Evolutionary conservation across 2,329 filamentous ascomycete genomes (phyloP), one percentile per base, ranked within the genome.

Genomic region (Cercospora zeina): DNA sequence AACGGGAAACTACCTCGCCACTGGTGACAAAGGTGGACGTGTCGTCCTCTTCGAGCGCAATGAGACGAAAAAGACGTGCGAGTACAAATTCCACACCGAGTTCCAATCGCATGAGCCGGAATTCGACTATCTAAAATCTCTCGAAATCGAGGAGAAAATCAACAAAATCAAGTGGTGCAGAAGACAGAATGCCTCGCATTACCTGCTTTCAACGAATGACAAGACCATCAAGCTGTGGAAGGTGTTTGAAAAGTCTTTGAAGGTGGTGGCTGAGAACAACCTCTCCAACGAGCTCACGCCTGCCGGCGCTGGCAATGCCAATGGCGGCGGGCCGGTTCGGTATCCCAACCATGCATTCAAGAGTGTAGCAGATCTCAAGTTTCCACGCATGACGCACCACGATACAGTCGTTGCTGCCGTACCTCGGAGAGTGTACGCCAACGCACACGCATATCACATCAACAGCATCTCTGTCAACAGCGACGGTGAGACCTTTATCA

Each of bases 401-500:
- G 95, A 99, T 77, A 99, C 95, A 21, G 95, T 99, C 61, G 93
- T 99, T 66, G 95, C 95, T 42, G 95, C 95, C 37, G 93, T 97
- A 37, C 95, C 95, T 54, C 89, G 95, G 71, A 89, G 93, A 79
- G 97, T 93, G 39, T 99, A 97, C 77, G 93, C 95, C 70, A 99
- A 99, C 75, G 95, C 95, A 56, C 95, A 99, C 77, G 95, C 95
- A 69, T 99, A 99, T 77, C 95, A 99, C 79, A 97, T 99, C 85
- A 99, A 99, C 82, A 97, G 95, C 82, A 99, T 99, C 77, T 97
- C 95, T n/a, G 95, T 97, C 72, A 99, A 99, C 82, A 97, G 93
- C 75, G 95, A 99, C 76, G 95, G 93, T 61, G 95, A 99, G 82
- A 99, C 95, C 0, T 99, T 97, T 78, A 97, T 99, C 80, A 97